phyloP scores from a whole-genome alignment of 192 early-diverging fungal genomes.

The Coemansia sp. region DNA sequence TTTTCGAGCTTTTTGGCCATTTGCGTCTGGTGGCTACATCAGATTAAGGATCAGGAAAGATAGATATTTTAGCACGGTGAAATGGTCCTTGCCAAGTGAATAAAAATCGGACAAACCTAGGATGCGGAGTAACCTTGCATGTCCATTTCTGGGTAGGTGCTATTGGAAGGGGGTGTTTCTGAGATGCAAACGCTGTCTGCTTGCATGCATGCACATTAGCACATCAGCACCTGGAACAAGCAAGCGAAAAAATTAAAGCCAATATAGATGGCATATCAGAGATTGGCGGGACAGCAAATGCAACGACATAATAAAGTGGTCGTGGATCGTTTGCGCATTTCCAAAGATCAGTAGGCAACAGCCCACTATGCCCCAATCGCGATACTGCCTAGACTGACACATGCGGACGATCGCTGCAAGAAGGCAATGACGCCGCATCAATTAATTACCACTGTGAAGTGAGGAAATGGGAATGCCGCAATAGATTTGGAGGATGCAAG shows the following conservation, averaged over 20 bases:
- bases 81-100: neutral
- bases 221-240: neutral
- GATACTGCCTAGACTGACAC: neutral
- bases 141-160: neutral
- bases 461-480: neutral
- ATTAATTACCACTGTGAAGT: neutral
- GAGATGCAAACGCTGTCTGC: neutral
- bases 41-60: neutral
- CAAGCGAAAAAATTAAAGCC: neutral
- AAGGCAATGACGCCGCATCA: slow-evolving; percentile 4
- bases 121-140: slow-evolving; percentile 4
- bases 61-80: neutral
- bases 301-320: neutral
- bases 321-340: neutral
- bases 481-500: neutral
- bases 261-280: slow-evolving; percentile 1
- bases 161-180: slow-evolving; percentile 5
- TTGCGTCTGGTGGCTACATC: slow-evolving; percentile 65
- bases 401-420: neutral
- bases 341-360: neutral
- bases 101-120: neutral
- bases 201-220: neutral
- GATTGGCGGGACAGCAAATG: neutral
- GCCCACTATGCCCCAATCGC: neutral
- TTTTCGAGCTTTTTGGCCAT: slow-evolving; percentile 78